These are phyloP conservation scores for Glomus cerebriforme DNA, from an alignment of 192 early-diverging fungal genomes.

Conservation along the genomic window DNA sequence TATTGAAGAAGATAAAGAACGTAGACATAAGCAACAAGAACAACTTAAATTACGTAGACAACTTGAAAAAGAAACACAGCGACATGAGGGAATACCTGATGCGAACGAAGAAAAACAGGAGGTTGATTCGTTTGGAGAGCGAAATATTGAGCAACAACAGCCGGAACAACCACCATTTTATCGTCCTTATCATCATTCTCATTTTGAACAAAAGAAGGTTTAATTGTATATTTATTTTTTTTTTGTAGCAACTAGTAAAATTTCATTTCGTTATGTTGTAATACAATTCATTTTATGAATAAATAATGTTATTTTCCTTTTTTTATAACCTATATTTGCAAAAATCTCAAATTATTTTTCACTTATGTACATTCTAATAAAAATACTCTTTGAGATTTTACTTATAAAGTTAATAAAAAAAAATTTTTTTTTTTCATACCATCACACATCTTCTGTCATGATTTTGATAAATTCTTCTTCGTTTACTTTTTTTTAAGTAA, in stretches of 20 bases:
- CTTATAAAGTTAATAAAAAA: no score
- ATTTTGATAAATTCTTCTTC: constrained; percentile 82
- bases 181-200: not conserved
- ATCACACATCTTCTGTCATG: constrained; percentile 61
- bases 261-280: no score
- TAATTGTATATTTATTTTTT: not conserved
- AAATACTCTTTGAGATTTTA: not conserved
- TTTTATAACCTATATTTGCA: not conserved
- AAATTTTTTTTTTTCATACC: not conserved
- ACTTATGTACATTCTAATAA: not conserved
- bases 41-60: not conserved
- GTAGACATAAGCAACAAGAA: not conserved
- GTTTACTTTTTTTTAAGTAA: constrained; percentile 58
- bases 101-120: not conserved
- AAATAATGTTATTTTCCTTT: not conserved
- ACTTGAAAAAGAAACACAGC: not conserved
- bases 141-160: not conserved
- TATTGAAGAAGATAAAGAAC: not conserved
- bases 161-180: not conserved
- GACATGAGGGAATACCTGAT: not conserved
- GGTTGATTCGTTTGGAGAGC: no score
- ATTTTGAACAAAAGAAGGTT: not conserved
- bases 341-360: not conserved
- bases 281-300: no score
- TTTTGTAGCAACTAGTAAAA: not conserved